Percentiles rank a stretch among this genome's conserved stretches.
These are phyloP conservation scores for Aspergillus indologenus DNA, from an alignment of 495 filamentous ascomycete genomes.

Conservation along the genomic window DNA sequence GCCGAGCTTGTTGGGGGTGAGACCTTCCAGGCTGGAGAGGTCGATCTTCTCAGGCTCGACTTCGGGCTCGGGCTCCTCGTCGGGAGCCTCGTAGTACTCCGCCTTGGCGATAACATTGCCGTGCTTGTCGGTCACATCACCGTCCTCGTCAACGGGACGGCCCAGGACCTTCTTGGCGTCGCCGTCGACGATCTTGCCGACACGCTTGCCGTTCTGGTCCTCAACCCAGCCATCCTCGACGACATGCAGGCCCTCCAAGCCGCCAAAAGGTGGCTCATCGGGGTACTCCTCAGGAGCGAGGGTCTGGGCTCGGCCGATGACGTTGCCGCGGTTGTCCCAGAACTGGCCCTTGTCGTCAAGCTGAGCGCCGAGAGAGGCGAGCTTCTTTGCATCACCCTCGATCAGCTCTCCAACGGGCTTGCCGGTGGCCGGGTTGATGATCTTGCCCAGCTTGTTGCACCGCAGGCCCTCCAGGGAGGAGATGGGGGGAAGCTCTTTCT, in stretches of 20 bases:
- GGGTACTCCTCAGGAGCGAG: conserved; percentile 56
- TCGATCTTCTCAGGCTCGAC: conserved; percentile 55
- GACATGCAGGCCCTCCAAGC: conserved; percentile 60
- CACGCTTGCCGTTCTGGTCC: conserved; percentile 57
- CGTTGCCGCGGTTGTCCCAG: conserved; percentile 57
- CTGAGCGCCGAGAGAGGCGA: conserved; percentile 51
- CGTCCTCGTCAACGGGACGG: conserved; percentile 60
- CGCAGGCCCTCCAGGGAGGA: conserved; percentile 59
- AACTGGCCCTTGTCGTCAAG: conserved; percentile 63
- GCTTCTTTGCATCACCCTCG: conserved; percentile 58
- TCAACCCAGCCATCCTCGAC: conserved; percentile 57
- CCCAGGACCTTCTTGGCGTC: conserved; percentile 63
- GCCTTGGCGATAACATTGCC: conserved; percentile 61
- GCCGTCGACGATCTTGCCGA: conserved; percentile 58
- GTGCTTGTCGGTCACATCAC: conserved; percentile 60
- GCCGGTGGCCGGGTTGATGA: conserved; percentile 48
- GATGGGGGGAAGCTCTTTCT: conserved; percentile 48
- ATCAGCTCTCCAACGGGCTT: conserved; percentile 56
- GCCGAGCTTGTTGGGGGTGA: conserved; percentile 81
- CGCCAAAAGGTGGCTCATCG: conserved; percentile 60
- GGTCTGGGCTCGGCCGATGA: conserved; percentile 57
- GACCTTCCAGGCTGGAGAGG: conserved; percentile 69
- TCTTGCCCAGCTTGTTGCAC: conserved; percentile 61
- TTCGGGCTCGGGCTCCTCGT: conserved; percentile 36
- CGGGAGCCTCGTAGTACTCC: conserved; percentile 50